Conservation (phyloP, 768 basidiomycete genomes). For the Sarcodon aspratus region DNA sequence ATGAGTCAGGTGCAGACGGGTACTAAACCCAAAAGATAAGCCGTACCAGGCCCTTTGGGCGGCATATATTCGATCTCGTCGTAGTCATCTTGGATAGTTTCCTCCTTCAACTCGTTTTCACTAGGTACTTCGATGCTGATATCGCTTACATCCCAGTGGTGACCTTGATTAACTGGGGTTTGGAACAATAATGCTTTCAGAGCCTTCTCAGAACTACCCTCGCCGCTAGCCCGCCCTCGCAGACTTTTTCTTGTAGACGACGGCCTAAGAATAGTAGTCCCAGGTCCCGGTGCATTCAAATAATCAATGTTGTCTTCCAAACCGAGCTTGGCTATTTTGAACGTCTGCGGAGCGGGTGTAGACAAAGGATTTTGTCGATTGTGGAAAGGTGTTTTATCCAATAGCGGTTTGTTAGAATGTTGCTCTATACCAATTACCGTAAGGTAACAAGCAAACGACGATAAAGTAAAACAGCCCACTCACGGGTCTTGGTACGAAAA, state of each 20-base stretch:
- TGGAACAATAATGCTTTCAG: slow-evolving; percentile 26
- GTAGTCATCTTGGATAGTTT: slow-evolving; percentile 17
- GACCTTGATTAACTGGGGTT: slow-evolving; percentile 55
- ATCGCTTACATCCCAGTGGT: slow-evolving; percentile 73
- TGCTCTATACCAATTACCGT: slow-evolving; percentile 4
- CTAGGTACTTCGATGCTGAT: slow-evolving; percentile 24
- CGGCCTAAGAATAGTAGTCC: slow-evolving; percentile 40
- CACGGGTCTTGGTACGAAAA: no score
- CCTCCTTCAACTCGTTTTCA: slow-evolving; percentile 16
- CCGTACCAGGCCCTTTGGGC: slow-evolving; percentile 35
- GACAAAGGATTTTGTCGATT: slow-evolving; percentile 38
- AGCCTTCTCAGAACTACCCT: slow-evolving; percentile 8
- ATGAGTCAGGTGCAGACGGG: neutral
- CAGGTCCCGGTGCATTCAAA: slow-evolving; percentile 19
- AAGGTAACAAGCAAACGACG: no score
- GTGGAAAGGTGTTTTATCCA: slow-evolving; percentile 63
- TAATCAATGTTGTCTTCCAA: slow-evolving; percentile 12
- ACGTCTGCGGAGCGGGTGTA: slow-evolving; percentile 17
- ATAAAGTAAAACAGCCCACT: no score
- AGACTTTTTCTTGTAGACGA: slow-evolving; percentile 60
- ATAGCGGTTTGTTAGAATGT: slow-evolving; percentile 38
- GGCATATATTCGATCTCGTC: slow-evolving; percentile 48
- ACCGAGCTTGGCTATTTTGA: slow-evolving; percentile 26
- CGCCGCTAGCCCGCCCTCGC: slow-evolving; percentile 39
- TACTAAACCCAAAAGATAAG: neutral